Base-by-base conservation (phyloP, 306 rosid genomes). In the Cucumis hystrix region DNA sequence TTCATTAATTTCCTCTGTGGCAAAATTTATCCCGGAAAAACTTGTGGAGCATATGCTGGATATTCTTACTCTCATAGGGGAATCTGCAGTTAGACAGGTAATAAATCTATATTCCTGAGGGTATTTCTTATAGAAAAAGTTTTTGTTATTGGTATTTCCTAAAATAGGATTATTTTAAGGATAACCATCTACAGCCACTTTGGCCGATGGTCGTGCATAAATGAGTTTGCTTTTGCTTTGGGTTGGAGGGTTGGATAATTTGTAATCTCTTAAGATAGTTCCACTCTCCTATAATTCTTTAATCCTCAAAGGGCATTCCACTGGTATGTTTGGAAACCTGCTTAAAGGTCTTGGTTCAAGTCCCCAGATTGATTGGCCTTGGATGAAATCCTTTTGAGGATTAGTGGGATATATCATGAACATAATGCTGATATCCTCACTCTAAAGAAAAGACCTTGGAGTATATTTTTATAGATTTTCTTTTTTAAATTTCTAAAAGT, bases 11-110 rank as follows among this genome's bases (percentile, higher is more conserved):
- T 83, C 93, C 57, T 81, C 87, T 80, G 72, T 90, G 74, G 81
- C 94, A 77, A 87, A 82, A 85, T 81, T 87, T 62, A 83, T 84
- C 78, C 95, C 97, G 1, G 90, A 85, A 78, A 86, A 75, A 60
- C 85, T 89, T 82, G 79, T 84, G 40, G 92, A 79, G 79, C 89
- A 92, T 85, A 71, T 90, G 78, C 87, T 80, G 51, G 96, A 90
- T 78, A 86, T 94, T 80, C 82, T 94, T 63, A 79, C 85, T 28
- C 87, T 89, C 79, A 80, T 90, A 25, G 96, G 97, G 45, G 87
- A 92, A 85, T 86, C 98, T 47, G 79, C 95, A 16, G 85, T 92
- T 74, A 80, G 88, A 21, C 98, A 94, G 97, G 98, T 94, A 37
- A 69, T 11, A 45, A 45, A 23, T 54, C 33, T 21, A 10, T 69